phyloP scores from a whole-genome alignment of 306 rosid genomes.

The Dalbergia oliveri region DNA sequence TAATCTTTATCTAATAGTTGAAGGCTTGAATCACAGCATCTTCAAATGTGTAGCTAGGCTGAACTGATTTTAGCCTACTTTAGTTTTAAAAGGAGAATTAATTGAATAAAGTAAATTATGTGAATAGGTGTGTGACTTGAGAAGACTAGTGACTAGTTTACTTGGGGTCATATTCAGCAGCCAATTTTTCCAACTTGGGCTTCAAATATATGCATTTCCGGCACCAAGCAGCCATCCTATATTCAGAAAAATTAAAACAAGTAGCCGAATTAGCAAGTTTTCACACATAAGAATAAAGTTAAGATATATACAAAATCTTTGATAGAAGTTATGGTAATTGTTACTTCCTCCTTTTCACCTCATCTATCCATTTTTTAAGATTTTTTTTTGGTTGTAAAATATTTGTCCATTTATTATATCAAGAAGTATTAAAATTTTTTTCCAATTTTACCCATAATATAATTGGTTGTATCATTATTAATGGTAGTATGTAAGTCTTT shows the following conservation, averaged over 20 bases:
- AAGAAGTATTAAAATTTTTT: too few relatives aligned
- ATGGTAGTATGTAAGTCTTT: too few relatives aligned
- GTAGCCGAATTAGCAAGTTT: not conserved
- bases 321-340: too few relatives aligned
- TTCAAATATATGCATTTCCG: conserved; percentile 93
- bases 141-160: conserved; percentile 37
- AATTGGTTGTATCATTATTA: too few relatives aligned
- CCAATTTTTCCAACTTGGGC: conserved; percentile 94
- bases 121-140: not conserved
- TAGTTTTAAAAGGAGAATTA: not conserved
- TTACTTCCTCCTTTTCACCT: too few relatives aligned
- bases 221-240: conserved; percentile 98
- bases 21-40: conserved; percentile 8
- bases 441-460: too few relatives aligned
- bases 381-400: too few relatives aligned
- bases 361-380: too few relatives aligned
- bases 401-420: too few relatives aligned
- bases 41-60: conserved; percentile 10
- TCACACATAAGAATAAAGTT: not conserved
- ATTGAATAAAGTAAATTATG: not conserved
- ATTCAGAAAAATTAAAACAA: conserved; percentile 15
- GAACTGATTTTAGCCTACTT: not conserved
- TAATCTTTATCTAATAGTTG: conserved; percentile 29
- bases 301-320: too few relatives aligned
- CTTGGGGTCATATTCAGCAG: conserved; percentile 80